Base-by-base conservation (phyloP, 805 yeast genomes). In the Clavispora asparagi region DNA sequence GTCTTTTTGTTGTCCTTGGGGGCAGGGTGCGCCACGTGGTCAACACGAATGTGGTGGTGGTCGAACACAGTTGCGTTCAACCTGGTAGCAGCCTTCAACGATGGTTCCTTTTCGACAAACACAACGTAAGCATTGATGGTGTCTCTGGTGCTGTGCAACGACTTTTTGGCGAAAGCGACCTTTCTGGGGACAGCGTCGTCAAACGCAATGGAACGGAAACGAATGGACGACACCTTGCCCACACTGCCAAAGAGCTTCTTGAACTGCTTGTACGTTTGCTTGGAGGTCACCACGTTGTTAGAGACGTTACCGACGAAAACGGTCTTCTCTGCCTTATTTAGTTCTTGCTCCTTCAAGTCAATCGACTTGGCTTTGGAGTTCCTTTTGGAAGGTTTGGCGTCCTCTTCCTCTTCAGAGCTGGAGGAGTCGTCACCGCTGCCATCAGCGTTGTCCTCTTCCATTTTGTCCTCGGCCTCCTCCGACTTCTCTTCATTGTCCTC, bases 151-250 rank as follows among this genome's bases (percentile, higher is more conserved):
- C 80, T 76, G 61, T 91, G 92, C 48, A 91, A 73, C 51, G 83
- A 80, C 60, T 87, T 88, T 57, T 83, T 79, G 49, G 87, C 84
- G 61, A 83, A 89, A 0, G 99, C 98, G 32, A 87, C 90, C 60
- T 90, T 92, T 62, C 97, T 79, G 45, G 98, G 98, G 42, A 90
- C 73, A 30, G 86, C 82, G 60, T 90, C 95, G 45, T 85, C 82
- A 53, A 91, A 88, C 2, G 96, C 87, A 54, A 94, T 85, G 2
- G 97, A 90, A 67, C 99, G 79, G 73, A 90, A 94, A 64, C 99
- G 77, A 42, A 90, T 74, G 11, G 96, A 86, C 41, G 81, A 83
- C 42, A 92, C 71, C 19, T 68, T 64, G 11, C 87, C 87, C 45
- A 59, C 44, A 43, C 69, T 60, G 29, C 64, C 59, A 55, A 92